A percentile compares a stretch with the other conserved stretches of the same genome.
phyloP scores from a whole-genome alignment of 805 yeast species.

The Metschnikowia cerradonensis region DNA sequence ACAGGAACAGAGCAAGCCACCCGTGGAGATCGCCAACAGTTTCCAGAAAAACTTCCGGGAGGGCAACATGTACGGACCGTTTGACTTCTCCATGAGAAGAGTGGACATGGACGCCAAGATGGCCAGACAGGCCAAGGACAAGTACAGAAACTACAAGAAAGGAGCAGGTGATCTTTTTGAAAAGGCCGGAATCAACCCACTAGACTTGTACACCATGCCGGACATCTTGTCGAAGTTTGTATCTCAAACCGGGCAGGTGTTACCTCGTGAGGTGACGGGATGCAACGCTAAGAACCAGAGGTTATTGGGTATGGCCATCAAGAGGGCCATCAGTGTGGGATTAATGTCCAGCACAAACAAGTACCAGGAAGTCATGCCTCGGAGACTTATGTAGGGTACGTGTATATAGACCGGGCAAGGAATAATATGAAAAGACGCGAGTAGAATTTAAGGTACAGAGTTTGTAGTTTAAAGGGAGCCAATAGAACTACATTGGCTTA shows the following conservation, averaged over 20 bases:
- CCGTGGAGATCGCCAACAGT: conserved; percentile 26
- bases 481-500: too few relatives aligned
- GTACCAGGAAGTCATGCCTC: conserved; percentile 46
- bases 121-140: conserved; percentile 20
- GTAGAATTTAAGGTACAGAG: too few relatives aligned
- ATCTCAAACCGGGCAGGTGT: conserved; percentile 69
- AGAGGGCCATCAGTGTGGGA: conserved; percentile 78
- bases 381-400: conserved; percentile 28
- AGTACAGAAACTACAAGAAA: conserved; percentile 17
- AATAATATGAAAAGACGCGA: too few relatives aligned
- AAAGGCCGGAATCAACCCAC: conserved; percentile 57
- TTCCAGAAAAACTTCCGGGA: conserved; percentile 46
- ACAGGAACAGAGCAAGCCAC: conserved; percentile 30
- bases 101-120: conserved; percentile 43
- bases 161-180: conserved; percentile 30
- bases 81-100: conserved; percentile 67
- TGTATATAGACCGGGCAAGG: conserved; percentile 6
- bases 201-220: conserved; percentile 70
- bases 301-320: conserved; percentile 68
- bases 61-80: conserved; percentile 69
- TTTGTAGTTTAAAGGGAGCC: too few relatives aligned
- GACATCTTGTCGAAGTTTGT: conserved; percentile 61
- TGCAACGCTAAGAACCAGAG: conserved; percentile 64
- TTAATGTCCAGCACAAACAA: conserved; percentile 71
- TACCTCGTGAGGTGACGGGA: conserved; percentile 70